Evolutionary conservation across 331 rosid genomes (phyloP), one percentile per base, ranked within the genome.

Genomic region (Stylosanthes scabra): DNA sequence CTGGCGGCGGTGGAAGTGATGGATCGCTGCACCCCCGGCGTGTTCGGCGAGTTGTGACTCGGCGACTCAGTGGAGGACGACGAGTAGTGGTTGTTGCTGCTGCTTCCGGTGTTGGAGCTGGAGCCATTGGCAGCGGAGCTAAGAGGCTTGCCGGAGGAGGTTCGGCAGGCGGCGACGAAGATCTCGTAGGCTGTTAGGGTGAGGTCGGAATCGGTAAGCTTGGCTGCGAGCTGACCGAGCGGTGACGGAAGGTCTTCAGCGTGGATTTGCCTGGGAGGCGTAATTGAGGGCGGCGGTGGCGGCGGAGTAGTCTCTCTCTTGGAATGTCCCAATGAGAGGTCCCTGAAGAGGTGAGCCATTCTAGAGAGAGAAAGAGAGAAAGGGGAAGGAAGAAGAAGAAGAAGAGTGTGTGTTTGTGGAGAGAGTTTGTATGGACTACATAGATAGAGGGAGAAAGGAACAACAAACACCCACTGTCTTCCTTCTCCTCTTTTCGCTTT

Each of bases 121-220:
- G 72, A 56, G 3, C 89, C 42, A 56, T 81, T 72, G 7, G 93
- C 11, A 3, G 59, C 76, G 68, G 46, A 89, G 7, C 81, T 84
- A 12, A 95, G 87, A 0, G 94, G 83, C 81, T 92, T 90, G 0
- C 97, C 97, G 25, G 96, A 74, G 57, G 99, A 91, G 10, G 97
- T 91, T 0, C 97, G 97, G 78, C 99, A 95, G 1, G 84, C 97
- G 65, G 99, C 96, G 51, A 95, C 88, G 87, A 95, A 95, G 97
- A 95, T 90, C 97, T 95, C 99, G 88, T 80, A 95, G 12, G 99
- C 93, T 31, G 89, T 91, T 64, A 90, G 84, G 2, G 96, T 72
- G 70, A 95, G 96, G n/a, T 95, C 97, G 27, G 92, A 79, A 63
- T 88, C 93, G 78, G 93, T 70, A 86, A 95, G 96, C 20, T 74